A percentile compares a stretch with the other conserved stretches of the same genome.
These are phyloP conservation scores for Cystobasidium tubakii DNA, from an alignment of 768 basidiomycete species.

Conservation along the genomic window DNA sequence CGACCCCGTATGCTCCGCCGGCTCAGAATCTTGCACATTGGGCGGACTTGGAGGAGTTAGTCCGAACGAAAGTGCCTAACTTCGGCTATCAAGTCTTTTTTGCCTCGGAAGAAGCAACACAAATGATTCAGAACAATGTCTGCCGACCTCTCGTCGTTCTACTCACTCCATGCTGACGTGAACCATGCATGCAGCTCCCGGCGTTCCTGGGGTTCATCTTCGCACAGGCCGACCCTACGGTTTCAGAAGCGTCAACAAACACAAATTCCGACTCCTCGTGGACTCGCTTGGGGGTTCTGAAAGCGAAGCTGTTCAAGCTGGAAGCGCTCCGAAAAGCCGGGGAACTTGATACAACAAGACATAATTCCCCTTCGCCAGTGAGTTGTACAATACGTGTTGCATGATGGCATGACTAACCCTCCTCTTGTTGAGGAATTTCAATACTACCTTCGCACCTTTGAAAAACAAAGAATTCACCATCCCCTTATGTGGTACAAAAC, in stretches of 20 bases:
- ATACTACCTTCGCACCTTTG: constrained; percentile 6
- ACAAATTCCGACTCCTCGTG: not conserved
- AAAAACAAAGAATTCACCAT: not conserved
- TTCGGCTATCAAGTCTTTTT: constrained; percentile 34
- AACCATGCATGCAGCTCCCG: not conserved
- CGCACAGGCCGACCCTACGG: not conserved
- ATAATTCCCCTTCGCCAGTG: not conserved
- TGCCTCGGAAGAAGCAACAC: constrained; percentile 16
- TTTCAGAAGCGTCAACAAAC: not conserved
- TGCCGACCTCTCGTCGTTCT: no score
- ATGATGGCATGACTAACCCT: no score
- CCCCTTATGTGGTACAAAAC: constrained; percentile 24
- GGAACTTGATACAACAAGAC: not conserved
- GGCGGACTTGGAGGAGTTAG: not conserved
- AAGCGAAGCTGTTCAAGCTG: not conserved
- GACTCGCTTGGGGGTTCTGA: not conserved
- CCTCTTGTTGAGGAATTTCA: not conserved
- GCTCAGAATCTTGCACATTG: not conserved
- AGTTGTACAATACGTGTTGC: no score
- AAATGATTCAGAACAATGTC: not conserved
- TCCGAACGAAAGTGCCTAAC: constrained; percentile 7
- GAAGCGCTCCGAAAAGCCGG: not conserved
- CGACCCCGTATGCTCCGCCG: constrained; percentile 22
- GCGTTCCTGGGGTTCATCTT: constrained; percentile 15
- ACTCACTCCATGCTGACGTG: not conserved